phyloP scores from a whole-genome alignment of 495 filamentous ascomycete genomes.

The Bathelium albidoporum region DNA sequence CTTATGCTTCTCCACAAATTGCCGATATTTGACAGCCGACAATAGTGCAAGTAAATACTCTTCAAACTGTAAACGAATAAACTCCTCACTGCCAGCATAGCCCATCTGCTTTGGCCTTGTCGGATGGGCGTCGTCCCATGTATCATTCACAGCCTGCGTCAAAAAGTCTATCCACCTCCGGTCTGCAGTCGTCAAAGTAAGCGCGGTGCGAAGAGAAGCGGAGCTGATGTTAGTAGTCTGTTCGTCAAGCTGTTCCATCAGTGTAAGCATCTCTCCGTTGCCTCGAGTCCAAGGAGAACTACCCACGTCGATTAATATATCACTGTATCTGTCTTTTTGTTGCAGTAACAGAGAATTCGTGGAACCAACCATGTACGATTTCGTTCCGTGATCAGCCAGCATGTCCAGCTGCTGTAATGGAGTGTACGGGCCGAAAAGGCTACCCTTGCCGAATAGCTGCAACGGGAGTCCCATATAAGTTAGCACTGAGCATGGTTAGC shows the following conservation, averaged over 20 bases:
- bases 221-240: conserved; percentile 75
- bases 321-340: conserved; percentile 94
- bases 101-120: conserved; percentile 83
- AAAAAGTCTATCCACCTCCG: conserved; percentile 95
- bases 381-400: conserved; percentile 86
- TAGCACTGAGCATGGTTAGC: conserved; percentile 44
- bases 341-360: conserved; percentile 90
- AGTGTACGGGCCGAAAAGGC: conserved; percentile 93
- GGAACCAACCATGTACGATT: conserved; percentile 93
- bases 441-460: conserved; percentile 93
- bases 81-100: conserved; percentile 94
- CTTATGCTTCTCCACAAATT: conserved; percentile 55
- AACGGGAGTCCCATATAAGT: conserved; percentile 90
- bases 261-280: conserved; percentile 4
- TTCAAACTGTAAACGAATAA: conserved; percentile 94
- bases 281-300: conserved; percentile 13
- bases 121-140: conserved; percentile 90
- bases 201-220: conserved; percentile 60
- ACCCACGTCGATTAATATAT: conserved; percentile 88
- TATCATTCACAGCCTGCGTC: conserved; percentile 85
- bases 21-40: conserved; percentile 79
- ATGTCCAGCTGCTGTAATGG: conserved; percentile 92
- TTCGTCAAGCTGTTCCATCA: conserved; percentile 62
- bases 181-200: conserved; percentile 77
- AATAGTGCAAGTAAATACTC: conserved; percentile 89